Evolutionary conservation across 2,329 filamentous ascomycete species (phyloP).

Genomic region (Aotearoamyces nothofagi): DNA sequence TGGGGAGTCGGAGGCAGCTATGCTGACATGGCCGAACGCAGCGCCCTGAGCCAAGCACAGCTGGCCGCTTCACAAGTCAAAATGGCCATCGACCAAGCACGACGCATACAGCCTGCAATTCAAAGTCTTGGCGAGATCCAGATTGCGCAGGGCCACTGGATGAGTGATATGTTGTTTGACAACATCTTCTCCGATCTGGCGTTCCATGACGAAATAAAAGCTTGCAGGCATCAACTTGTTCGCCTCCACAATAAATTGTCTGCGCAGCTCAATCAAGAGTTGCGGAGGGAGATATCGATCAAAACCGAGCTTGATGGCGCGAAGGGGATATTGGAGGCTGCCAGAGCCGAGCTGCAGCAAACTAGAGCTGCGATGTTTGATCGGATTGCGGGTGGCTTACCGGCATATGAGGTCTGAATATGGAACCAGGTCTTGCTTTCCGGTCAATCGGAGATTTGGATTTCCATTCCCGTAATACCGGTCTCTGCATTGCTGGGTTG

Average conservation of each 20-base stretch:
- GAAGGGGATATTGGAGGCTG: slow-evolving; percentile 20
- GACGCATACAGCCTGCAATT: slow-evolving; percentile 23
- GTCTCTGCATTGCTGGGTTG: too few relatives aligned
- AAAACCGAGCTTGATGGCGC: slow-evolving; percentile 16
- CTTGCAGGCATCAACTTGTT: slow-evolving; percentile 22
- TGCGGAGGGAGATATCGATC: slow-evolving; percentile 16
- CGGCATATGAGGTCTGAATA: too few relatives aligned
- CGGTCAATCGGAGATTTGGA: too few relatives aligned
- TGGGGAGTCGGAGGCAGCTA: slow-evolving; percentile 30
- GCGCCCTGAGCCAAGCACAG: slow-evolving; percentile 32
- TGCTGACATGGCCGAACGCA: slow-evolving; percentile 36
- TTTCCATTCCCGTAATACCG: too few relatives aligned
- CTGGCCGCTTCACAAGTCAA: slow-evolving; percentile 24
- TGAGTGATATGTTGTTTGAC: slow-evolving; percentile 38
- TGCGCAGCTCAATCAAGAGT: slow-evolving; percentile 19
- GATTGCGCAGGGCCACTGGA: slow-evolving; percentile 29
- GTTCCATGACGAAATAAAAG: slow-evolving; percentile 35
- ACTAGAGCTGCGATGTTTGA: slow-evolving; percentile 28
- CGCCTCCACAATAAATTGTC: slow-evolving; percentile 20
- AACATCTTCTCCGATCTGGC: slow-evolving; percentile 36
- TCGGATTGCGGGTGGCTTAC: slow-evolving; percentile 10
- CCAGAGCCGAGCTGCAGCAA: slow-evolving; percentile 26
- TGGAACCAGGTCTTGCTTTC: too few relatives aligned
- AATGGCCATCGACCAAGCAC: slow-evolving; percentile 25
- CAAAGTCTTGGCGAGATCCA: slow-evolving; percentile 22